A percentile compares a stretch with the other conserved stretches of the same genome.
phyloP scores from a whole-genome alignment of 1,139 yeast species.

The Suhomyces wounanorum region DNA sequence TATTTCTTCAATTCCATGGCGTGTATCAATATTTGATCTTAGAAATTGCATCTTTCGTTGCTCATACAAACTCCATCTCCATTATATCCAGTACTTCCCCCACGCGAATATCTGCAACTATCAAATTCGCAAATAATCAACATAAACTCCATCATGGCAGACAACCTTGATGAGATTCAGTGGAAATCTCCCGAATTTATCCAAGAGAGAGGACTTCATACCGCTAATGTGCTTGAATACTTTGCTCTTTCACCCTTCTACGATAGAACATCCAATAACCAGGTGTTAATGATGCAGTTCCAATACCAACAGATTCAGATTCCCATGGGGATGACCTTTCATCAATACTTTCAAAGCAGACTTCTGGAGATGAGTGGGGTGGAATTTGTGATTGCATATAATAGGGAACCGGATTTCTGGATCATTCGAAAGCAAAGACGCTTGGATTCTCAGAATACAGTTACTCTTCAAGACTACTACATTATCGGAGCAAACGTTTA shows the following conservation, averaged over 20 bases:
- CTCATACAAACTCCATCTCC: background rate
- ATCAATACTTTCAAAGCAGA: constrained; percentile 47
- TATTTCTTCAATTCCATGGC: too few species aligned
- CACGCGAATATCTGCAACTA: background rate
- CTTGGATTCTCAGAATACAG: constrained; percentile 49
- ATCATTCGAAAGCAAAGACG: constrained; percentile 80
- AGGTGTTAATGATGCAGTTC: constrained; percentile 91
- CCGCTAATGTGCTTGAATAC: constrained; percentile 89
- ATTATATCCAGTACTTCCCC: background rate
- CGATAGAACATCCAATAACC: constrained; percentile 92
- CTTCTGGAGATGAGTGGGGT: constrained; percentile 79
- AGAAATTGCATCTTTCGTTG: too few species aligned
- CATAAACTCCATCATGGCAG: constrained; percentile 14
- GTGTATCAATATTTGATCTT: too few species aligned
- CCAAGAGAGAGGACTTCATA: constrained; percentile 79
- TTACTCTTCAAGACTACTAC: constrained; percentile 70
- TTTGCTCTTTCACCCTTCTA: constrained; percentile 93
- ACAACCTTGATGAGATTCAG: constrained; percentile 80
- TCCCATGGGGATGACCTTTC: constrained; percentile 35
- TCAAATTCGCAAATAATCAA: background rate
- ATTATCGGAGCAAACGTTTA: constrained; percentile 90
- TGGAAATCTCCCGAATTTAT: constrained; percentile 99
- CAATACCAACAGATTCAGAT: constrained; percentile 70
- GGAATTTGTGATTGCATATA: constrained; percentile 75
- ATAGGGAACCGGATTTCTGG: constrained; percentile 92